A percentile compares a stretch with the other conserved stretches of the same genome.
Evolutionary conservation across 164 flowering plant species (phyloP).

Genomic region (Stephania japonica): DNA sequence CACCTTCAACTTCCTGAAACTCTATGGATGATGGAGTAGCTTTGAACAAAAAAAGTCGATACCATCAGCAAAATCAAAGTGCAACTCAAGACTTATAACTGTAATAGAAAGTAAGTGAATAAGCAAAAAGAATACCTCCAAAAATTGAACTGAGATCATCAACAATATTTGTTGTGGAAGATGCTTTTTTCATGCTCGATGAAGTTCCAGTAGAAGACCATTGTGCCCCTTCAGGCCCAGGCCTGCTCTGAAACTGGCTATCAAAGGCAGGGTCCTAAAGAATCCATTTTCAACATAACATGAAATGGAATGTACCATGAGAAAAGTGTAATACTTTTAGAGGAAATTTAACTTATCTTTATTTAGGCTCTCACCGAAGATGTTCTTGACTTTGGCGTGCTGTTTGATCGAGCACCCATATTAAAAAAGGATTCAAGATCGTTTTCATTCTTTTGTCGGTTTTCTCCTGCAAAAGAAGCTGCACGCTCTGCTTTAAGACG

Average conservation of each 20-base stretch:
- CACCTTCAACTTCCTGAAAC: slow-evolving; percentile 71
- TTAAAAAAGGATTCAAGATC: slow-evolving; percentile 71
- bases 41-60: slow-evolving; percentile 19
- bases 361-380: slow-evolving; percentile 43
- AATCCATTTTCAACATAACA: slow-evolving; percentile 2
- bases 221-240: slow-evolving; percentile 47
- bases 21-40: slow-evolving; percentile 37
- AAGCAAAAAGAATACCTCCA: slow-evolving; percentile 53
- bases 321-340: not conserved
- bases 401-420: slow-evolving; percentile 65
- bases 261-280: slow-evolving; percentile 67
- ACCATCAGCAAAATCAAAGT: slow-evolving; percentile 8
- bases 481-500: slow-evolving; percentile 62
- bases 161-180: slow-evolving; percentile 70
- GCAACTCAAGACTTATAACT: not conserved
- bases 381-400: slow-evolving; percentile 73
- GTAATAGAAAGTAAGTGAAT: slow-evolving; percentile 3
- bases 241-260: slow-evolving; percentile 49
- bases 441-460: slow-evolving; percentile 55
- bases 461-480: slow-evolving; percentile 61
- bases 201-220: slow-evolving; percentile 47
- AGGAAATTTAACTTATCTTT: not conserved
- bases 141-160: slow-evolving; percentile 84
- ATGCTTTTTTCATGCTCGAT: slow-evolving; percentile 63
- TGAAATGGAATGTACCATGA: not conserved